phyloP scores from a whole-genome alignment of 768 basidiomycete species.

The Mycena albidolilacea region DNA sequence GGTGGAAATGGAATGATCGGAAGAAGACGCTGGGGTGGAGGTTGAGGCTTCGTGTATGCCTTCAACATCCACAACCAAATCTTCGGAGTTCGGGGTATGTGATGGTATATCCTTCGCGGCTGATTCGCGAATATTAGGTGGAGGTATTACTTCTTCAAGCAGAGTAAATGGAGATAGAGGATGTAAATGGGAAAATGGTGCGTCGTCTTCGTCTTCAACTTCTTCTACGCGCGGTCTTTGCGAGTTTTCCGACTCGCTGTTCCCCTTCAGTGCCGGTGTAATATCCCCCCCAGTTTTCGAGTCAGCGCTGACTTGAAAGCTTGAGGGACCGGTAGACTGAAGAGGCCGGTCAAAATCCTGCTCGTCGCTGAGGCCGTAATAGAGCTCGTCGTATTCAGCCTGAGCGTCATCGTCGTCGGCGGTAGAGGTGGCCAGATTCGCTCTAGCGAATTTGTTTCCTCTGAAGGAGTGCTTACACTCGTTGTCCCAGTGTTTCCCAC shows the following conservation, averaged over 20 bases:
- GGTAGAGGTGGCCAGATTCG: constrained; percentile 6
- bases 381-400: constrained; percentile 46
- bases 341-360: constrained; percentile 40
- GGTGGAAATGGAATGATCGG: too few species aligned
- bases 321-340: constrained; percentile 12
- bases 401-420: constrained; percentile 35
- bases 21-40: too few species aligned
- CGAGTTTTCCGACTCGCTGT: too few species aligned
- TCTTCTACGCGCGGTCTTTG: too few species aligned
- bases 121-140: not conserved
- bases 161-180: too few species aligned
- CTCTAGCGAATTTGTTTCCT: constrained; percentile 31
- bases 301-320: not conserved
- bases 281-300: not conserved
- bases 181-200: too few species aligned
- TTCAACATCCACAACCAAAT: too few species aligned
- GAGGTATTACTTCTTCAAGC: too few species aligned
- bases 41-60: too few species aligned
- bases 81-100: too few species aligned
- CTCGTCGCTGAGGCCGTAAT: constrained; percentile 39
- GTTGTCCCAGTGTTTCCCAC: constrained; percentile 50
- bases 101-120: not conserved
- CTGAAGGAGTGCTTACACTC: constrained; percentile 49
- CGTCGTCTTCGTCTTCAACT: too few species aligned
- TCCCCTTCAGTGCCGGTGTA: constrained; percentile 7